Percentiles rank a stretch among this genome's conserved stretches.
Conservation (phyloP, 2,329 filamentous ascomycete genomes). For the Grosmannia penicillata region DNA sequence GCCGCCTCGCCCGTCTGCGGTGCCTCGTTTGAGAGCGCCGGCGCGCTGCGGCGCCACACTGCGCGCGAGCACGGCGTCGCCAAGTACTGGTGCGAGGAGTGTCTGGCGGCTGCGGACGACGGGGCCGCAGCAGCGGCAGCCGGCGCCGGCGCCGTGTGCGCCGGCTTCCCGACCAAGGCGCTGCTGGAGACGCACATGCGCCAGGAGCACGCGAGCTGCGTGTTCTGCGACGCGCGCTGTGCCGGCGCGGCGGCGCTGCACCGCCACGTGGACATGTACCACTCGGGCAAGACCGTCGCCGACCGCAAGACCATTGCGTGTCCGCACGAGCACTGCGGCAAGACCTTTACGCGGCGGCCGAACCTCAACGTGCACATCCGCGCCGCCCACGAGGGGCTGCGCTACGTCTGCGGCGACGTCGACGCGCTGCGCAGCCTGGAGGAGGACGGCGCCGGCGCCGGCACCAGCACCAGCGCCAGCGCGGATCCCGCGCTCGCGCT, state of each 20-base stretch:
- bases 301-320: conserved; percentile 55
- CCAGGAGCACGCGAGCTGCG: conserved; percentile 59
- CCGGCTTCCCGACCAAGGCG: conserved; percentile 57
- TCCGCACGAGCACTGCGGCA: conserved; percentile 51
- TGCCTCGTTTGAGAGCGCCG: conserved; percentile 58
- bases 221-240: conserved; percentile 57
- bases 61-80: conserved; percentile 54
- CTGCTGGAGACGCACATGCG: conserved; percentile 61
- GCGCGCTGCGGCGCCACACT: conserved; percentile 56
- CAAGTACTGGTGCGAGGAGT: conserved; percentile 66
- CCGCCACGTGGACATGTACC: conserved; percentile 63
- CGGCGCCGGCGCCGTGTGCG: conserved; percentile 16
- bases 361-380: conserved; percentile 72
- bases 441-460: neutral
- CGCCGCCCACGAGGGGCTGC: conserved; percentile 59
- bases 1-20: conserved; percentile 28
- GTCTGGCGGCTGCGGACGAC: conserved; percentile 20
- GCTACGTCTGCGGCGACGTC: conserved; percentile 64
- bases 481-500: conserved; percentile 36
- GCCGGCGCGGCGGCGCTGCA: conserved; percentile 53
- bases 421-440: conserved; percentile 19
- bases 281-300: conserved; percentile 47
- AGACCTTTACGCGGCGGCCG: conserved; percentile 67
- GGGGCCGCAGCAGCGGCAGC: conserved; percentile 20
- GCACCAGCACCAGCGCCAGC: neutral